A percentile compares a stretch with the other conserved stretches of the same genome.
Evolutionary conservation across 2,329 filamentous ascomycete genomes (phyloP).

Genomic region (Tothia fuscella): DNA sequence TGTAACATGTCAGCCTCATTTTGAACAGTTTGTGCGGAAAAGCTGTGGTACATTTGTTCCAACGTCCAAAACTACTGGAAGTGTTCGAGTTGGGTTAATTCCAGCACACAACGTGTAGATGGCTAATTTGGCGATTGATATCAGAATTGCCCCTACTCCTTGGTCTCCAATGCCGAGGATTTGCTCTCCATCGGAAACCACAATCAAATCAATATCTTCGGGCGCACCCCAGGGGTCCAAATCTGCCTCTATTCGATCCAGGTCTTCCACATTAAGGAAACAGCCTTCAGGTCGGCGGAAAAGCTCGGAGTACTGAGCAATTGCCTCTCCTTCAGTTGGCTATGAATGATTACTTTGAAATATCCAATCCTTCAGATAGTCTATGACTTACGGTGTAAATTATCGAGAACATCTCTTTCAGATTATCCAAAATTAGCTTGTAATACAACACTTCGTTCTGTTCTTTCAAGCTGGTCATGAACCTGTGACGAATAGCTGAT

Average conservation of each 20-base stretch:
- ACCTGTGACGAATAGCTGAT: too few species aligned
- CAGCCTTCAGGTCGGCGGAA: slow-evolving; percentile 65
- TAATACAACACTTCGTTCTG: slow-evolving; percentile 80
- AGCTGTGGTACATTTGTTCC: slow-evolving; percentile 56
- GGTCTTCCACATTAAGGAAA: slow-evolving; percentile 62
- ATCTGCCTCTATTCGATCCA: slow-evolving; percentile 52
- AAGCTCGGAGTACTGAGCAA: slow-evolving; percentile 67
- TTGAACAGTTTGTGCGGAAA: not conserved
- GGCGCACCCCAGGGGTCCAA: slow-evolving; percentile 55
- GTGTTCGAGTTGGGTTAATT: slow-evolving; percentile 63
- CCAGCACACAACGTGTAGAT: slow-evolving; percentile 80
- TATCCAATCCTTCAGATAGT: too few species aligned
- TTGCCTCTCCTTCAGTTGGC: slow-evolving; percentile 80
- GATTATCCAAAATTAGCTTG: slow-evolving; percentile 63
- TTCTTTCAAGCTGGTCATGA: slow-evolving; percentile 71
- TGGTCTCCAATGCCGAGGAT: slow-evolving; percentile 87
- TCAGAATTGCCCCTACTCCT: slow-evolving; percentile 73
- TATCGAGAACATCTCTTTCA: slow-evolving; percentile 82
- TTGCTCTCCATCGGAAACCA: slow-evolving; percentile 62
- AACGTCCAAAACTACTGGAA: slow-evolving; percentile 75
- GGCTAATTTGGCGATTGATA: slow-evolving; percentile 71
- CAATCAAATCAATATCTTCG: slow-evolving; percentile 78
- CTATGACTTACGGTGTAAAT: too few species aligned
- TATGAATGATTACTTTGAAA: too few species aligned
- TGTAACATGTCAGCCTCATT: slow-evolving; percentile 15